phyloP scores from a whole-genome alignment of 192 early-diverging fungal genomes.

The Coemansia sp. region DNA sequence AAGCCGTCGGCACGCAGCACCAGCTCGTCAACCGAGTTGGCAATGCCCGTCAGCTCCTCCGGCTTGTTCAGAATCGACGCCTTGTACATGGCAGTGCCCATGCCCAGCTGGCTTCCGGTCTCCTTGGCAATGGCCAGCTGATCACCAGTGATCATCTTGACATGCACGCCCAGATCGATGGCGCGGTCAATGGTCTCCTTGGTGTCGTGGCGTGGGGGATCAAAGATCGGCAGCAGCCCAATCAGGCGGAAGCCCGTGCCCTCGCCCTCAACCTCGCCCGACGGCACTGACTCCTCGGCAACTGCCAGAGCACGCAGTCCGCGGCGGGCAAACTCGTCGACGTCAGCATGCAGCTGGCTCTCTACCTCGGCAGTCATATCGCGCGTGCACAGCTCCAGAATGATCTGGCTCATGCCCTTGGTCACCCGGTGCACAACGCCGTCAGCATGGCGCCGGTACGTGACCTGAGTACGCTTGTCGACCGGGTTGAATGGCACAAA shows the following conservation, averaged over 20 bases:
- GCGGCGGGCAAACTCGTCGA: conserved; percentile 65
- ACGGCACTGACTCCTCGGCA: conserved; percentile 66
- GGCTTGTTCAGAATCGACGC: conserved; percentile 63
- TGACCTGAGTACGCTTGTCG: conserved; percentile 74
- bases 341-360: conserved; percentile 62
- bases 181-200: conserved; percentile 77
- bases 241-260: conserved; percentile 68
- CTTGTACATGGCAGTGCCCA: conserved; percentile 74
- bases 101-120: conserved; percentile 63
- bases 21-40: conserved; percentile 58
- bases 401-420: conserved; percentile 75
- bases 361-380: conserved; percentile 64
- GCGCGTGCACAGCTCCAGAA: conserved; percentile 69
- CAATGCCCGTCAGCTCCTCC: conserved; percentile 58
- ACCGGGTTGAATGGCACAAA: conserved; percentile 75
- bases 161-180: conserved; percentile 70
- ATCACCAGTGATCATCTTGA: conserved; percentile 97
- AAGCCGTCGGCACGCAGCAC: conserved; percentile 66
- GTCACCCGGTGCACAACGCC: conserved; percentile 65
- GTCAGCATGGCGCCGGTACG: conserved; percentile 63
- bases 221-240: conserved; percentile 72
- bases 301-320: conserved; percentile 75
- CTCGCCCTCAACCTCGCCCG: conserved; percentile 57
- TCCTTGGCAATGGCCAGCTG: conserved; percentile 87
- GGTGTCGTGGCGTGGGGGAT: conserved; percentile 75